Evolutionary conservation across 1,284 basidiomycete genomes (phyloP), one percentile per base, ranked within the genome.

Genomic region (Erythrobasidium hasegawianum): DNA sequence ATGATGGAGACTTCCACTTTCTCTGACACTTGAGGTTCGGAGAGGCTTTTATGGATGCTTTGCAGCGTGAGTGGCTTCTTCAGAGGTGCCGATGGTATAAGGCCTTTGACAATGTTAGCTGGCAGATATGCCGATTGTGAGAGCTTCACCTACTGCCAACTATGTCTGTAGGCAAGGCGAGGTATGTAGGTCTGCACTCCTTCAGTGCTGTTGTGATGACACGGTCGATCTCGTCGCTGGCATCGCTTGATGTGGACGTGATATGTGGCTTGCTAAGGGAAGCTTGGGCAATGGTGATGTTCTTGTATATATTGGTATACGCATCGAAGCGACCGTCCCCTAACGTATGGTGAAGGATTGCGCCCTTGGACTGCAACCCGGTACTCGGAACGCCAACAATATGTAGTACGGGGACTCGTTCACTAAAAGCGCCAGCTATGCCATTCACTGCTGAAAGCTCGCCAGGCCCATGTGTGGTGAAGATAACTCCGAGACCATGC

Each of bases 371-470:
- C 72, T 89, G 86, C 70, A 90, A 85, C 13, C 79, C 72, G 1
- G 87, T 89, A 70, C 84, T 87, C 0, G 94, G 93, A 0, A 86
- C 85, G 66, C 94, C 94, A 56, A 88, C 94, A 55, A 97, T 84
- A 76, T 97, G 94, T 5, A 97, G 81, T 2, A 97, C 83, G 8
- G 94, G 94, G 4, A 97, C 85, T 79, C 90, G 87, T 78, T 97
- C 93, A 26, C 89, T 87, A 38, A 47, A 55, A 18, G 29, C 38
- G 24, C 86, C 86, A 22, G 87, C 88, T 67, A 90, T 83, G 26
- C 87, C 88, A 72, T 90, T 90, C 57, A 88, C 85, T 3, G 89
- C 90, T 52, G 86, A 88, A 39, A 91, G 80, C 78, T 91, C 93
- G 54, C 90, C 93, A 11, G 96, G 93, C 68, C 92, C 92, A 72